phyloP scores from a whole-genome alignment of 768 basidiomycete genomes.

The Mycena rosella region DNA sequence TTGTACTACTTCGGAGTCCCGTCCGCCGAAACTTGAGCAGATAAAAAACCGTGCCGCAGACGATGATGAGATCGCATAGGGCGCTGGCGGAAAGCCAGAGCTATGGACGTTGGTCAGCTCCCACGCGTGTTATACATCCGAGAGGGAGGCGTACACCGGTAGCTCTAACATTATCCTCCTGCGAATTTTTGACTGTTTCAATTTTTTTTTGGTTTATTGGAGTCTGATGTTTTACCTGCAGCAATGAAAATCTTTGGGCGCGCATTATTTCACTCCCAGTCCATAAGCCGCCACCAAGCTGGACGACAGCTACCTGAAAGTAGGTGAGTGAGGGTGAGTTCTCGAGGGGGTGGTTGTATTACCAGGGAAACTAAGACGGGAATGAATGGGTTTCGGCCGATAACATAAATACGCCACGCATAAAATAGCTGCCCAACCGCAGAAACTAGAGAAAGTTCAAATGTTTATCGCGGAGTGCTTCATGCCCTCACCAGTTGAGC shows the following conservation, averaged over 20 bases:
- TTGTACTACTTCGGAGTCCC: conserved; percentile 2
- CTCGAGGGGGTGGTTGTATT: too few species aligned
- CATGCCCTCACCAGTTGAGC: conserved; percentile 21
- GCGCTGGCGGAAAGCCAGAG: conserved; percentile 23
- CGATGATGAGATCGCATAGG: conserved; percentile 19
- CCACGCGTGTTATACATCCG: not conserved
- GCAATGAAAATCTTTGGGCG: conserved; percentile 17
- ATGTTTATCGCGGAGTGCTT: too few species aligned
- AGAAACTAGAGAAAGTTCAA: too few species aligned
- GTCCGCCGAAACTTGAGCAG: not conserved
- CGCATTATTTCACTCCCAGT: conserved; percentile 10
- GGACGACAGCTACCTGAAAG: too few species aligned
- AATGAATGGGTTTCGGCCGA: not conserved
- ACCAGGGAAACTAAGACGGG: too few species aligned
- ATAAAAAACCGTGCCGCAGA: conserved; percentile 10
- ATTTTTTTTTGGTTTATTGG: too few species aligned
- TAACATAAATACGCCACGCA: conserved; percentile 18
- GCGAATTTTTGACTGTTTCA: too few species aligned
- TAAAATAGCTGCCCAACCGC: conserved; percentile 32
- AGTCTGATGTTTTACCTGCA: too few species aligned
- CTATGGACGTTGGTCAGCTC: not conserved
- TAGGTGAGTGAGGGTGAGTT: too few species aligned
- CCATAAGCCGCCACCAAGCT: conserved; percentile 23
- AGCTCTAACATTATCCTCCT: not conserved
- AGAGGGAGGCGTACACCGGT: conserved; percentile 11